Evolutionary conservation across 2,329 filamentous ascomycete species (phyloP), one percentile per base, ranked within the genome.

Genomic region (Sphaerostilbella broomeana): DNA sequence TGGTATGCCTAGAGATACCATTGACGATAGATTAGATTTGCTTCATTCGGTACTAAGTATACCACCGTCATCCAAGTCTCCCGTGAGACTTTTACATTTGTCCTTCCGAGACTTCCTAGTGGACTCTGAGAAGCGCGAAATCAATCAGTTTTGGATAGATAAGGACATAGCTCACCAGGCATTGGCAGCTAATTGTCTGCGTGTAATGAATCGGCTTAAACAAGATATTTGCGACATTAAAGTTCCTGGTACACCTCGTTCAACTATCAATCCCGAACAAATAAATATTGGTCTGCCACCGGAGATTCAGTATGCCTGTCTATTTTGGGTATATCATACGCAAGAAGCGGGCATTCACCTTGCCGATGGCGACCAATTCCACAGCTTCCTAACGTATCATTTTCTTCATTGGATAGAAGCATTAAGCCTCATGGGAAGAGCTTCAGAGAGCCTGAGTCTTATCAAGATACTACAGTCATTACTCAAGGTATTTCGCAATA

Each of bases 51-150:
- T 25, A 12, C 20, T 38, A 4, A 15, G 15, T 24, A 9, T 25
- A 5, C 28, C 21, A 8, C 3, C 16, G 13, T 21, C 28, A 1
- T 10, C 13, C 2, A 5, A 5, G 2, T 11, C 9, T 5, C 27
- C 15, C 7, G 16, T 31, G 11, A 19, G 35, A 13, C 2, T 31
- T 3, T 6, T 31, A 12, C 35, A 38, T 19, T 16, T 24, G 24
- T 25, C 28, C 3, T 31, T 37, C 17, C 34, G 25, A n/a, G 34
- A 37, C 4, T 37, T 28, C 22, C 13, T 37, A 6, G 11, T 38
- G 8, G 16, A 38, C 15, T 17, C 20, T 12, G 20, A 19, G 3
- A 18, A 13, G 4, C 13, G 12, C 3, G 19, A 20, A 3, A 38
- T 8, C 4, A 19, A 4, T 11, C 7, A 19, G 2, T 31, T 17